Conservation (phyloP, 1,139 yeast genomes). For the Ogataea hybrid region DNA sequence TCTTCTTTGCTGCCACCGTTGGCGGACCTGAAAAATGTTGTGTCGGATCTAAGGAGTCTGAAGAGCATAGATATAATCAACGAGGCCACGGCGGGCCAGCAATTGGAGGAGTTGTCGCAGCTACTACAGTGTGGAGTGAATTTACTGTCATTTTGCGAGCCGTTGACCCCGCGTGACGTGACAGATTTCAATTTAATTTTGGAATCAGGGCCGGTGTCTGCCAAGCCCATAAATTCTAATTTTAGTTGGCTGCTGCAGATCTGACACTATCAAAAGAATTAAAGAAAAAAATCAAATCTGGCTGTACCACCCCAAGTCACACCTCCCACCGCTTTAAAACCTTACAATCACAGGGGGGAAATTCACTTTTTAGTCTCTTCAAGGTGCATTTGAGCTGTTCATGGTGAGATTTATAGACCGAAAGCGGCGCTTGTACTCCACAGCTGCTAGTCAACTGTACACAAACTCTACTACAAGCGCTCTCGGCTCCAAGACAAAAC, state of each 20-base stretch:
- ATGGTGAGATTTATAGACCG: constrained; percentile 6
- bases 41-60: constrained; percentile 7
- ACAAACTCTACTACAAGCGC: constrained; percentile 1
- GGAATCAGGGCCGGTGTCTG: neutral
- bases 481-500: neutral
- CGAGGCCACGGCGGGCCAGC: neutral
- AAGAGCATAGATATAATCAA: neutral
- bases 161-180: neutral
- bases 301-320: neutral
- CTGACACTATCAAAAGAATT: neutral
- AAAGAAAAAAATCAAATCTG: neutral
- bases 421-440: neutral
- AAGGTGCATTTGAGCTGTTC: neutral
- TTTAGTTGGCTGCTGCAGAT: constrained; percentile 6
- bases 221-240: neutral
- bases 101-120: constrained; percentile 1
- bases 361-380: neutral
- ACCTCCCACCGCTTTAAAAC: constrained; percentile 2
- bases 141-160: neutral
- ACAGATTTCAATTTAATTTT: constrained; percentile 1
- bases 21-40: constrained; percentile 6
- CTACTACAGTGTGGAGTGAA: constrained; percentile 2
- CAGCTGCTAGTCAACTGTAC: constrained; percentile 1
- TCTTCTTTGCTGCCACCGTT: constrained; percentile 6
- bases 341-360: neutral